These are phyloP conservation scores for Favolaschia claudopus DNA, from an alignment of 768 basidiomycete species.

Conservation along the genomic window DNA sequence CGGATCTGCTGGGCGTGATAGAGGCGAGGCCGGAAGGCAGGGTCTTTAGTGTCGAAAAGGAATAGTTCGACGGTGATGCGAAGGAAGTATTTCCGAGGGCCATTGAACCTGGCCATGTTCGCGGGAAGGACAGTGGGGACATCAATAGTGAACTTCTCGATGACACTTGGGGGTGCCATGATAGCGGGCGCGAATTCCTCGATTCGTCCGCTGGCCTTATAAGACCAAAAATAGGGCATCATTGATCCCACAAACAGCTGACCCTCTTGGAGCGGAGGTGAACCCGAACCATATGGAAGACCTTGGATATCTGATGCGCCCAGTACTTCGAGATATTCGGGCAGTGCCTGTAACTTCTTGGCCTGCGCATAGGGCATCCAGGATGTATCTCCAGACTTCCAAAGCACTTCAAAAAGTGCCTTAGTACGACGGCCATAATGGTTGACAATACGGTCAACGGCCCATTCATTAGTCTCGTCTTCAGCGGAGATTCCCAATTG, in stretches of 20 bases:
- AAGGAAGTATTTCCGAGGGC: too few species aligned
- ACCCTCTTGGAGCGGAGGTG: neutral
- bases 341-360: conserved; percentile 28
- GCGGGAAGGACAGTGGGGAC: too few species aligned
- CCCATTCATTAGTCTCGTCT: conserved; percentile 27
- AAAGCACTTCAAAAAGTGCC: conserved; percentile 34
- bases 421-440: conserved; percentile 30
- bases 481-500: neutral
- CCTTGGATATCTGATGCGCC: conserved; percentile 26
- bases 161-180: too few species aligned
- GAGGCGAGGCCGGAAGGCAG: too few species aligned
- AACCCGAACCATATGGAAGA: conserved; percentile 8
- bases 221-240: neutral
- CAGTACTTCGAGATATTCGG: conserved; percentile 38
- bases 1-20: too few species aligned
- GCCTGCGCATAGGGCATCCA: conserved; percentile 41
- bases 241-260: too few species aligned
- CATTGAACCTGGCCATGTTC: too few species aligned
- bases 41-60: too few species aligned
- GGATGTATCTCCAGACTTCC: conserved; percentile 39
- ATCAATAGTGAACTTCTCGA: too few species aligned
- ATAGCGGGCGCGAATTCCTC: neutral
- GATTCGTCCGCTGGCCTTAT: neutral
- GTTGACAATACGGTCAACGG: conserved; percentile 31
- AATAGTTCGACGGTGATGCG: too few species aligned